Conservation (phyloP, 1,139 yeast species). For the Kurtzmaniella quercitrusa region DNA sequence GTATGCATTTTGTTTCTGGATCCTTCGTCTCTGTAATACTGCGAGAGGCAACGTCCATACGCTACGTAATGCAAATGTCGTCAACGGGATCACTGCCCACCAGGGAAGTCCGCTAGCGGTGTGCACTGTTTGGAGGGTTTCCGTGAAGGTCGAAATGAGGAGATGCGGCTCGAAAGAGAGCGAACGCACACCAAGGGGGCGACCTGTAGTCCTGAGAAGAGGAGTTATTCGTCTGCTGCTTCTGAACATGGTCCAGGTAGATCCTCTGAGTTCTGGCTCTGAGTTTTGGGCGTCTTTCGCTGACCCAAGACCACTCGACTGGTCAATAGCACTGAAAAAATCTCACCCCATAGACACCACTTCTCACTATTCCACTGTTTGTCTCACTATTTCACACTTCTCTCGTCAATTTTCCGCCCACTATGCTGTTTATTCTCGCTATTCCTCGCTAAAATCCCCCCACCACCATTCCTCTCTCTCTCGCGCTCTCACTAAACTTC, state of each 20-base stretch:
- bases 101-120: constrained; percentile 65
- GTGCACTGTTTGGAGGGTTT: constrained; percentile 46
- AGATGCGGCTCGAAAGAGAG: constrained; percentile 17
- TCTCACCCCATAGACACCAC: not conserved
- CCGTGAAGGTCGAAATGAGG: constrained; percentile 33
- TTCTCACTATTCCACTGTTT: too few relatives aligned
- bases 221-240: not conserved
- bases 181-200: not conserved
- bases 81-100: constrained; percentile 74
- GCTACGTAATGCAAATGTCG: constrained; percentile 64
- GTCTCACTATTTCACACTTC: too few relatives aligned
- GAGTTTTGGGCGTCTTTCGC: too few relatives aligned
- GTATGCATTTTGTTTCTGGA: constrained; percentile 65
- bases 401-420: too few relatives aligned
- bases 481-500: not conserved
- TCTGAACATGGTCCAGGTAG: not conserved
- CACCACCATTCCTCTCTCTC: not conserved
- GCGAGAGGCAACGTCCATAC: constrained; percentile 76
- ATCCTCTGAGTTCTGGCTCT: not conserved
- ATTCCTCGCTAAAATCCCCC: not conserved
- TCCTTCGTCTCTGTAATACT: constrained; percentile 60
- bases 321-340: not conserved
- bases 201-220: not conserved
- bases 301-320: not conserved
- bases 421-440: not conserved